These are phyloP conservation scores for Licmophora abbreviata DNA, from an alignment of 108 stramenopile species.

Conservation along the genomic window DNA sequence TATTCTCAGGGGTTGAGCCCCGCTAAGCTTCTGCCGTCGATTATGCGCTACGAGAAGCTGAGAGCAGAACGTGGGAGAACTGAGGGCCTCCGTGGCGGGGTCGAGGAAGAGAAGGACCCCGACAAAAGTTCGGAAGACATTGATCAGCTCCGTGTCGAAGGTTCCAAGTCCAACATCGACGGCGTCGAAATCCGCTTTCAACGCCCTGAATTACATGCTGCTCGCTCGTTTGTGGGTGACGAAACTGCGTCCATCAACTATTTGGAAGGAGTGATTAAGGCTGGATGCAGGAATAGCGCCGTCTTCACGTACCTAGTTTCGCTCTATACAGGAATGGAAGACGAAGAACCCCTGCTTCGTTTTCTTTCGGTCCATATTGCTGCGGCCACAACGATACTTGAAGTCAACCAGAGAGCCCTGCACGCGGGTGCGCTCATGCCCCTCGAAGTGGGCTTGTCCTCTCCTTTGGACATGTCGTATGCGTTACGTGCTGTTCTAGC, in stretches of 20 bases:
- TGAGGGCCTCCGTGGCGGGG: conserved; percentile 2
- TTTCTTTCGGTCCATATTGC: conserved; percentile 74
- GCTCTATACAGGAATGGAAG: conserved; percentile 65
- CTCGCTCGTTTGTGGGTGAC: conserved; percentile 54
- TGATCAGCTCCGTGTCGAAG: conserved; percentile 20
- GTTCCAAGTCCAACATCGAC: conserved; percentile 17
- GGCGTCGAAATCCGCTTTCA: conserved; percentile 23
- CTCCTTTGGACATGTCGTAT: conserved; percentile 68
- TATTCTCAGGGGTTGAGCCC: conserved; percentile 69
- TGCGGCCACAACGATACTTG: conserved; percentile 21
- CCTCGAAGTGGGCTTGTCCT: conserved; percentile 31
- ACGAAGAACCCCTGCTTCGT: conserved; percentile 73
- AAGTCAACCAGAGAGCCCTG: conserved; percentile 1
- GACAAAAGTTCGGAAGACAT: conserved; percentile 2
- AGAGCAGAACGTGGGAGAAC: conserved; percentile 15
- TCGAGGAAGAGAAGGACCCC: conserved; percentile 4
- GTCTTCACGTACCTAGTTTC: conserved; percentile 70
- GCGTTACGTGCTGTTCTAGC: conserved; percentile 64
- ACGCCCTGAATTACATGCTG: background rate
- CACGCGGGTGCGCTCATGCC: conserved; percentile 13
- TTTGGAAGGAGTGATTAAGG: conserved; percentile 74
- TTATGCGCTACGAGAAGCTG: conserved; percentile 69
- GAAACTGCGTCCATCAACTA: conserved; percentile 44
- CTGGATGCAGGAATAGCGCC: conserved; percentile 66
- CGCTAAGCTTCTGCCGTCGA: conserved; percentile 59